Base-by-base conservation (phyloP, 257 asterid genomes). In the Nemophila menziesii region DNA sequence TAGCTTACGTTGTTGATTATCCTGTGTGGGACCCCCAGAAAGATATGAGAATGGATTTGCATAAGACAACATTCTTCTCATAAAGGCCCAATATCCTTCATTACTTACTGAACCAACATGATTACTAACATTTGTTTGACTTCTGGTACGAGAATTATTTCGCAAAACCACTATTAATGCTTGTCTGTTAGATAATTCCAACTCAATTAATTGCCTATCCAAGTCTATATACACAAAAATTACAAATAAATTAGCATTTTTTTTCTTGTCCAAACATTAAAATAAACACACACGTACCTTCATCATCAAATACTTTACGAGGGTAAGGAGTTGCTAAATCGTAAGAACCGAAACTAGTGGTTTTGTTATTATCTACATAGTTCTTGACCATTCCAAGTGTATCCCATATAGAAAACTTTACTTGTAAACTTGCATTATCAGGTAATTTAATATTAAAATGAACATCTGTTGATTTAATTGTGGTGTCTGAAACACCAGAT, bases 261-360 rank as follows among this genome's bases (percentile, higher is more conserved):
- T 26, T 26, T 26, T 29, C 36, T 29, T 29, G 9, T 10, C 36
- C 36, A 7, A 26, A 26, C 33, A 5, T 4, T 26, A 26, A 10
- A 26, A 26, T 26, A 26, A 26, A 26, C 6, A 5, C 33, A 26
- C 13, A 62, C 48, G 54, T 72, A 89, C 98, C 98, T 78, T 76
- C 75, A 59, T 74, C 80, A 46, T 12, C 57, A 60, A 89, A 84
- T 52, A 78, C 86, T 78, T 74, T 78, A 55, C 94, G 93, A 62
- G 98, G 98, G 73, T 89, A 89, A 44, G 98, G 95, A 71, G 72
- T 68, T 53, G 98, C 98, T 23, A 89, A 39, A 55, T 72, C 64
- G 24, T 71, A 89, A 62, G 90, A 51, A 57, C 90, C 84, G 20
- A 74, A 23, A 70, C 65, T 62, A 66, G 69, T 64, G 19, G 67